Base-by-base conservation (phyloP, 345 rosid species). In the Gossypium stocksii region DNA sequence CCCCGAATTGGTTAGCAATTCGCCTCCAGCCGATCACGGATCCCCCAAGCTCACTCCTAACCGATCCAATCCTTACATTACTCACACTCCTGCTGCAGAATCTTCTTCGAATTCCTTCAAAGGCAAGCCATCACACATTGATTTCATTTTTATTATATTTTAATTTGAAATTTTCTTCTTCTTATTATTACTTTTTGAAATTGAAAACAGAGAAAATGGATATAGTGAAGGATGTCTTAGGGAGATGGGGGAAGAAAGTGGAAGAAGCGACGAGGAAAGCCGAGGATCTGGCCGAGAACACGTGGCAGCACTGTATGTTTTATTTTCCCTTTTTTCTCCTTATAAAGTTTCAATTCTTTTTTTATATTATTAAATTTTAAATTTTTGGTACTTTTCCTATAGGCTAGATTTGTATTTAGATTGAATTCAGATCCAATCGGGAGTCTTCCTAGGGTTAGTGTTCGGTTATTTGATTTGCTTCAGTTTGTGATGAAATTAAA, bases 1-100 rank as follows among this genome's bases (percentile, higher is more conserved):
- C 78, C 88, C 94, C 73, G 91, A 89, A 43, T 83, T 89, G 90
- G 94, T 91, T 3, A 77, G 87, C 14, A 86, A 82, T 64, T 82
- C 97, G 29, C 86, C 68, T 22, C 77, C 81, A 48, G 19, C 80
- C 76, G 76, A 71, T 76, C 77, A 82, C 66, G 58, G 73, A 9
- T n/a, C 53, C 29, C 17, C 44, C 16, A 73, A 72, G 19, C 58
- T 78, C 25, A 25, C 38, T 62, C 77, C 22, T 63, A 64, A 44
- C 27, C 83, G 86, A 76, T 87, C 91, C 77, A 87, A 91, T 78
- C 89, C 92, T 38, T 86, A 89, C 74, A 70, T 87, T 41, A 78
- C 81, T 63, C 86, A 80, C 48, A 57, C 85, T 77, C 88, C 85
- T 0, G 79, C 80, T 12, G 75, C 69, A 5, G 77, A 80, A 25